Evolutionary conservation across 139 green algal species (phyloP).

Genomic region (Picochlorum sp.): DNA sequence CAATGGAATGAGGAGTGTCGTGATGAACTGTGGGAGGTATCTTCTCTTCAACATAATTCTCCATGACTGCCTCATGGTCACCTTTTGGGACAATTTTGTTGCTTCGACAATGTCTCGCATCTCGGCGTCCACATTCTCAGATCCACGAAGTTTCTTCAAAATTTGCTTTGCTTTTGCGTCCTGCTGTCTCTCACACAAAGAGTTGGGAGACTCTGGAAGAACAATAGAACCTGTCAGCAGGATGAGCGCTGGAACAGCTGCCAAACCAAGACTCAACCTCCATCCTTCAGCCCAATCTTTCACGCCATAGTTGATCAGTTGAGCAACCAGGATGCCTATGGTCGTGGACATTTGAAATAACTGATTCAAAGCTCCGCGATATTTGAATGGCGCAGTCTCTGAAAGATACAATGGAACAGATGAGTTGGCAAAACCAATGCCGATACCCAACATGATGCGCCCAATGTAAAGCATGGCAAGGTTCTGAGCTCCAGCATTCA

Average conservation of each 20-base stretch:
- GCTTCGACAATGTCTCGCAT: conserved; percentile 30
- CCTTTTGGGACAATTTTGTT: too few species aligned
- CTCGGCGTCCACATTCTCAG: conserved; percentile 14
- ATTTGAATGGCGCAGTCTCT: conserved; percentile 20
- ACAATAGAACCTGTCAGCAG: conserved; percentile 39
- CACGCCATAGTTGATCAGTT: conserved; percentile 34
- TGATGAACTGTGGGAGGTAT: conserved; percentile 49
- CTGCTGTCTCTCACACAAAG: conserved; percentile 49
- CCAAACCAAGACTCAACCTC: conserved; percentile 25
- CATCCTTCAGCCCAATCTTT: conserved; percentile 14
- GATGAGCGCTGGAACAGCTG: conserved; percentile 21
- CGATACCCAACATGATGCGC: conserved; percentile 61
- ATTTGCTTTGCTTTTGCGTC: background rate
- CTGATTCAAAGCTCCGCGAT: conserved; percentile 26
- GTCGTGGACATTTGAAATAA: conserved; percentile 31
- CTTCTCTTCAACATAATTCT: background rate
- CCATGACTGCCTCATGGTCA: too few species aligned
- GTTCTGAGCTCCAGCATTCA: conserved; percentile 40
- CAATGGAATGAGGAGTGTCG: conserved; percentile 32
- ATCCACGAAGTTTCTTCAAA: background rate
- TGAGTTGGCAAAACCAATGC: conserved; percentile 57
- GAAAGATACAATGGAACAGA: conserved; percentile 22
- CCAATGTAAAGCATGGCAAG: conserved; percentile 64
- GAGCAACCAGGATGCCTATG: conserved; percentile 29
- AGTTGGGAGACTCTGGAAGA: conserved; percentile 71